Base-by-base conservation (phyloP, 768 basidiomycete species). In the Cyathus striatus region DNA sequence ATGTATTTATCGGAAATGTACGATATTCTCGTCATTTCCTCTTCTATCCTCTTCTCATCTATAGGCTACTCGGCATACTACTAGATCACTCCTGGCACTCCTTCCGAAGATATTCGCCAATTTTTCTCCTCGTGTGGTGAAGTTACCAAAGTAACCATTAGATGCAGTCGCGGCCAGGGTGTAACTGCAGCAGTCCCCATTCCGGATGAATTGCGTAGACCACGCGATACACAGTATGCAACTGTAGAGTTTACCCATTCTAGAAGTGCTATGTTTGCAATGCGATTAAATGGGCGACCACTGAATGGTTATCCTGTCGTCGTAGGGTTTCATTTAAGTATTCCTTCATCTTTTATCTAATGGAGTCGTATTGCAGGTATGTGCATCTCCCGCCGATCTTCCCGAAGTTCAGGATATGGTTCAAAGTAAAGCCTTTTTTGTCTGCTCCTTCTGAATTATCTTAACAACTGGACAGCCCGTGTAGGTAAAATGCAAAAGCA, bases 1-100 rank as follows among this genome's bases (percentile, higher is more conserved):
- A 63, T 45, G 68, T 78, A 18, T 84, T 67, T 49, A 76, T 83
- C 16, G 83, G 84, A 30, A 85, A 85, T 54, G 84, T 85, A 50
- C 47, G 79, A 64, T 12, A 9, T 18, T 39, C 25, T 16, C 25
- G 26, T 14, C 23, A 14, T 6, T 7, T 24, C 38, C 33, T 20
- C 6, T 41, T 35, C 36, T 18, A 9, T 23, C 34, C 36, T 39
- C 6, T n/a, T 41, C 23, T 42, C 9, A 17, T n/a, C n/a, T n/a
- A n/a, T n/a, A n/a, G n/a, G n/a, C n/a, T n/a, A n/a, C n/a, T n/a
- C n/a, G n/a, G n/a, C n/a, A n/a, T n/a, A n/a, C n/a, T n/a, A n/a
- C n/a, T n/a, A n/a, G n/a, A n/a, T n/a, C n/a, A n/a, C n/a, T n/a
- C n/a, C n/a, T n/a, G n/a, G n/a, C n/a, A n/a, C n/a, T n/a, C 49